A percentile compares a stretch with the other conserved stretches of the same genome.
Evolutionary conservation across 2,329 filamentous ascomycete genomes (phyloP).

Genomic region (Chrysoporthe austroafricana): DNA sequence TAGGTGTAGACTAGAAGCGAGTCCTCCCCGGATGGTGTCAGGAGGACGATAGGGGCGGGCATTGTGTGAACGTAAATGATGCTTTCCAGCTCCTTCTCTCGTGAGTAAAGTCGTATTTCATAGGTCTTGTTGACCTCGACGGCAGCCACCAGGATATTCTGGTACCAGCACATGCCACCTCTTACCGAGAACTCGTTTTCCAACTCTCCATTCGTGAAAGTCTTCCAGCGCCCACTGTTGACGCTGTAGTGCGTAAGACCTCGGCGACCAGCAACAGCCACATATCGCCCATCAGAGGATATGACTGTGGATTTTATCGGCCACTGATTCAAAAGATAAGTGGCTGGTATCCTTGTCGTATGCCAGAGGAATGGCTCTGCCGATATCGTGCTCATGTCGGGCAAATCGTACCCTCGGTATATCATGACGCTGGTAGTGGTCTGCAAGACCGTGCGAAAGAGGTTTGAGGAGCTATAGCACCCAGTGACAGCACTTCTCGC

Average conservation of each 20-base stretch:
- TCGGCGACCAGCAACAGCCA: conserved; percentile 91
- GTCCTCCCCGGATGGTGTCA: conserved; percentile 88
- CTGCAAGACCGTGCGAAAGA: conserved; percentile 86
- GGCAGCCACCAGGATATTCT: conserved; percentile 90
- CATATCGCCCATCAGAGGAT: conserved; percentile 89
- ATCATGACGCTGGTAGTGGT: conserved; percentile 88
- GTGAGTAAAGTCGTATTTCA: conserved; percentile 89
- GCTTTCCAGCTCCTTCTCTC: conserved; percentile 78
- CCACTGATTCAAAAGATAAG: conserved; percentile 91
- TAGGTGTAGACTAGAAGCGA: conserved; percentile 96
- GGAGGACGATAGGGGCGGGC: conserved; percentile 83
- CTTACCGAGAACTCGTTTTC: conserved; percentile 92
- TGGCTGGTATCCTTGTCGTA: conserved; percentile 80
- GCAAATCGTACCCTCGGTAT: conserved; percentile 90
- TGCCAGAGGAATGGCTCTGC: conserved; percentile 96
- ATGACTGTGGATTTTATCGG: conserved; percentile 86
- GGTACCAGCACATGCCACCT: conserved; percentile 98
- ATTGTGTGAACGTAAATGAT: conserved; percentile 78
- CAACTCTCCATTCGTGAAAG: conserved; percentile 76
- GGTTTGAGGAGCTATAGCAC: conserved; percentile 88
- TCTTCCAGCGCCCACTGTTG: conserved; percentile 93
- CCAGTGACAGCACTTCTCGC: conserved; percentile 91
- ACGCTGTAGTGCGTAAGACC: conserved; percentile 96
- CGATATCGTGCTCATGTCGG: conserved; percentile 88
- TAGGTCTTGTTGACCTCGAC: conserved; percentile 84